These are phyloP conservation scores for Pulveroboletus sp. DNA, from an alignment of 768 basidiomycete genomes.

Conservation along the genomic window DNA sequence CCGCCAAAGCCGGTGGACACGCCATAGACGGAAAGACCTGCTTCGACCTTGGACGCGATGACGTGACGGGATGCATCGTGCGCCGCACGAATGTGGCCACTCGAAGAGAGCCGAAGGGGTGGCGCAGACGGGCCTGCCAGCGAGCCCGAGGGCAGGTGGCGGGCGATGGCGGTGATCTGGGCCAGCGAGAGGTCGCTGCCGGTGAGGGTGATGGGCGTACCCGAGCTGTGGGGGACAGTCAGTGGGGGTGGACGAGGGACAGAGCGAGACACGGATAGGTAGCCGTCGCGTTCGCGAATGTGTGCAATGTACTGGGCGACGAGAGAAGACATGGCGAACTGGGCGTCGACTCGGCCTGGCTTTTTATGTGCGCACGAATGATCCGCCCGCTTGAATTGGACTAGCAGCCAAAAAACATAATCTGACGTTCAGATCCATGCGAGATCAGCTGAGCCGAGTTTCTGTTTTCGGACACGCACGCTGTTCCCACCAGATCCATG, in stretches of 20 bases:
- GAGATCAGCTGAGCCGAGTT: constrained; percentile 7
- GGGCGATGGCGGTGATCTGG: constrained; percentile 73
- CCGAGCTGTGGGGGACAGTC: constrained; percentile 43
- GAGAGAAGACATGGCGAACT: constrained; percentile 29
- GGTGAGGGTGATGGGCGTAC: constrained; percentile 60
- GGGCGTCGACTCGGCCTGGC: not conserved
- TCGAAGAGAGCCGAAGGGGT: constrained; percentile 19
- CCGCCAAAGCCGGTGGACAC: constrained; percentile 86
- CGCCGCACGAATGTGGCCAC: constrained; percentile 39
- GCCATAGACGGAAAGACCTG: constrained; percentile 74
- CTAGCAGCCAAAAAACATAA: constrained; percentile 5
- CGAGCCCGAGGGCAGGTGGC: constrained; percentile 48
- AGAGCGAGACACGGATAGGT: constrained; percentile 48
- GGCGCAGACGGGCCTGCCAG: constrained; percentile 19
- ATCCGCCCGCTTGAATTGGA: constrained; percentile 18
- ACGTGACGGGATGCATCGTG: constrained; percentile 63
- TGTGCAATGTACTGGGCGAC: constrained; percentile 58
- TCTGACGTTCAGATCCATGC: constrained; percentile 19
- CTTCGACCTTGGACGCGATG: constrained; percentile 63
- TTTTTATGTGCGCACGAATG: constrained; percentile 11
- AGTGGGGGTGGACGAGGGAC: not conserved
- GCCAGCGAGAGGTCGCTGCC: constrained; percentile 73
- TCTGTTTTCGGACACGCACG: not conserved
- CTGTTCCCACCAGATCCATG: not conserved
- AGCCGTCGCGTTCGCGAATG: constrained; percentile 57